Evolutionary conservation across 2,329 filamentous ascomycete species (phyloP), one percentile per base, ranked within the genome.

Genomic region (Elsinoe batatas): DNA sequence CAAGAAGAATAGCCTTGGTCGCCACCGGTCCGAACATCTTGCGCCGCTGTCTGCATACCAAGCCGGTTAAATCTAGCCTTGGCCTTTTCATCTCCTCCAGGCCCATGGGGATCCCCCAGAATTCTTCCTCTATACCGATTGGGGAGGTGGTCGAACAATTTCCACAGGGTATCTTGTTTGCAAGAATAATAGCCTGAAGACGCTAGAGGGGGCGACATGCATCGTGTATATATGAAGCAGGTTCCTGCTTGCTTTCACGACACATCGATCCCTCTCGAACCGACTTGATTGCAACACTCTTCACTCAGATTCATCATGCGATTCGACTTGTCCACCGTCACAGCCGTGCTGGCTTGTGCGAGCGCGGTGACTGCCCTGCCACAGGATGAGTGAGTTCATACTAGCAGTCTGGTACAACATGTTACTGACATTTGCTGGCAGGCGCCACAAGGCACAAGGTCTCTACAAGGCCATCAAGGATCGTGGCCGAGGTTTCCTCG

Each of bases 401-500:
- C 8, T 2, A 18, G 11, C 5, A n/a, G 37, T 6, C n/a, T 40
- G 4, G n/a, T 6, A 40, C 37, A 40, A 7, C 11, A 22, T 11
- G 5, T 6, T 11, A 46, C 44, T 49, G 44, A 49, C 44, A 13
- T n/a, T 3, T n/a, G 20, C 10, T 17, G 11, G 1, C 13, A 51
- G 47, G 47, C 47, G 47, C 13, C 47, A 51, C 47, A 37, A 26
- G 20, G 12, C 8, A 7, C 18, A 36, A 12, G 47, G 47, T 26
- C 47, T 51, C 12, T 36, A 36, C 47, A 38, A 51, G 33, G 47
- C 47, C 18, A 37, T 51, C 47, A 51, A 51, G 13, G 47, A 20
- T 26, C 47, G 47, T 11, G 66, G 66, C 12, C 66, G 67, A n/a
- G 59, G 59, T 3, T 70, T 67, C 58, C 66, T 70, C 22, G 68